Conservation (phyloP, 2,329 filamentous ascomycete species). For the Parastagonospora nodorum region DNA sequence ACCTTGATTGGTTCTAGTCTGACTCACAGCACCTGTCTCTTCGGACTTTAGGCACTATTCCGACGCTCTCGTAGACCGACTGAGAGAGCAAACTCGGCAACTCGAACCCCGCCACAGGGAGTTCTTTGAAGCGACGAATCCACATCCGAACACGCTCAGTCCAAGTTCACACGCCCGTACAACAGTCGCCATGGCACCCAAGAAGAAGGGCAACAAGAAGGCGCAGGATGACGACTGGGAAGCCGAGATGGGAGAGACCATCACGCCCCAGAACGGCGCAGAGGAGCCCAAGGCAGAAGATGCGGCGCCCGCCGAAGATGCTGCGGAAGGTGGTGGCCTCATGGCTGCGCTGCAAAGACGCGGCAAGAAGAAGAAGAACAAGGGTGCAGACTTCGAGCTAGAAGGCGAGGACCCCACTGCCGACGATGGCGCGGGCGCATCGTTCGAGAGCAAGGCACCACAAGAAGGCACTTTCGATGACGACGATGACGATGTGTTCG, state of each 20-base stretch:
- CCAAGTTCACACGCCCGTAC: not conserved
- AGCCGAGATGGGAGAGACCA: conserved; percentile 81
- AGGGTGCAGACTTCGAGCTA: conserved; percentile 68
- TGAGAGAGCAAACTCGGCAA: not conserved
- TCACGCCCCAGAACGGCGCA: conserved; percentile 63
- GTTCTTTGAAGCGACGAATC: conserved; percentile 4
- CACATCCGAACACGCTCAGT: conserved; percentile 1
- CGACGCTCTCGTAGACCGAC: conserved; percentile 4
- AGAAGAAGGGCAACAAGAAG: conserved; percentile 92
- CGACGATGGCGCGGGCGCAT: conserved; percentile 46
- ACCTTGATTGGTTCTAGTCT: conserved; percentile 30
- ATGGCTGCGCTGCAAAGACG: conserved; percentile 59
- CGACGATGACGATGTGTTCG: conserved; percentile 84
- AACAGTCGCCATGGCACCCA: conserved; percentile 75
- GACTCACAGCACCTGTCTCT: conserved; percentile 24
- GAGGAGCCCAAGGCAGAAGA: conserved; percentile 32
- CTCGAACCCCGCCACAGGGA: conserved; percentile 20
- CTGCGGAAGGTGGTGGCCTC: conserved; percentile 54
- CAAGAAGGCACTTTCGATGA: conserved; percentile 71
- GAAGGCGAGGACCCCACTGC: conserved; percentile 67
- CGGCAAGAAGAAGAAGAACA: conserved; percentile 84
- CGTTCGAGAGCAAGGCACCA: conserved; percentile 71
- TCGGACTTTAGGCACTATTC: conserved; percentile 9
- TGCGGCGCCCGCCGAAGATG: conserved; percentile 51
- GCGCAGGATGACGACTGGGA: conserved; percentile 95